phyloP scores from a whole-genome alignment of 139 green algal genomes.

The Tetradesmus obliquus region DNA sequence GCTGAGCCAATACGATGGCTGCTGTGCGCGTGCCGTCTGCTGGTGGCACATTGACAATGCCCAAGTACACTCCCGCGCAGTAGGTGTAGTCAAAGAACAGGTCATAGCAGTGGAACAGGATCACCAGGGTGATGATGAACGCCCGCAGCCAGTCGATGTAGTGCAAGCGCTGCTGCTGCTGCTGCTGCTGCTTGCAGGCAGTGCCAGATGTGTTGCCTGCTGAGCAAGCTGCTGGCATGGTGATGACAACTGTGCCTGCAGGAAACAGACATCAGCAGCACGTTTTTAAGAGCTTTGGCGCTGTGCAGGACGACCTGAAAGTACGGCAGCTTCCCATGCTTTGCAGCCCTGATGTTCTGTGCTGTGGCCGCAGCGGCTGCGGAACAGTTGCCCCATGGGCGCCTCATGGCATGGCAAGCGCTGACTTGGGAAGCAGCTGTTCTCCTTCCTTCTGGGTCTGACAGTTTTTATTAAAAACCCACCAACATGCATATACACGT shows the following conservation, averaged over 20 bases:
- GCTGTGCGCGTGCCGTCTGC: neutral
- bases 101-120: slow-evolving; percentile 1
- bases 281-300: no score
- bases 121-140: neutral
- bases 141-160: slow-evolving; percentile 16
- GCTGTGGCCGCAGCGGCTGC: no score
- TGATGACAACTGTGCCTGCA: neutral
- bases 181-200: neutral
- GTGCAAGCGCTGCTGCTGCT: neutral
- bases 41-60: neutral
- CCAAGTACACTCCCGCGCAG: neutral
- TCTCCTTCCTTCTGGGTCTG: no score
- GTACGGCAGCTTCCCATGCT: no score
- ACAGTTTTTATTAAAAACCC: no score
- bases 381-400: no score
- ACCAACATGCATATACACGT: no score
- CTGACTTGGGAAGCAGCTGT: no score
- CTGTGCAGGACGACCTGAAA: no score
- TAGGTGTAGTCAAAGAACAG: slow-evolving; percentile 23
- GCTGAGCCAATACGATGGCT: slow-evolving; percentile 9
- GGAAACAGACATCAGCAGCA: neutral
- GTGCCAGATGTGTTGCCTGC: neutral
- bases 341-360: no score
- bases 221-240: neutral
- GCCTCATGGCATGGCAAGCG: no score